These are phyloP conservation scores for Phialophora expanda DNA, from an alignment of 2,329 filamentous ascomycete species.

Conservation along the genomic window DNA sequence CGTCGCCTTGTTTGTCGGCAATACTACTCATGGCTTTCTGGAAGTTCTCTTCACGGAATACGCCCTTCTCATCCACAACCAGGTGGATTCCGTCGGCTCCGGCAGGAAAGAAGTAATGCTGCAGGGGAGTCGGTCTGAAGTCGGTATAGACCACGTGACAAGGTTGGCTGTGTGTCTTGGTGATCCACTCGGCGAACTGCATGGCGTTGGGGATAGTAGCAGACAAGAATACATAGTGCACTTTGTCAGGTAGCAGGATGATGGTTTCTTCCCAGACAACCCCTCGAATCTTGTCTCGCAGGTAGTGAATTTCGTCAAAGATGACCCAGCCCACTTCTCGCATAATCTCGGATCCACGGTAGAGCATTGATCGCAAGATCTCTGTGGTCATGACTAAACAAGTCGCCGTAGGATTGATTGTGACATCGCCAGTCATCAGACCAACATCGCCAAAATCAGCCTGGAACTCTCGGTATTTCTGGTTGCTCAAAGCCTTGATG, in stretches of 20 bases:
- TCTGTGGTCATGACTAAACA: slow-evolving; percentile 99
- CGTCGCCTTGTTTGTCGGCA: slow-evolving; percentile 82
- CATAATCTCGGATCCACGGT: slow-evolving; percentile 98
- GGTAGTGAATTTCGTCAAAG: slow-evolving; percentile 98
- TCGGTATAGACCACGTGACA: slow-evolving; percentile 99
- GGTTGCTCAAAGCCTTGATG: slow-evolving; percentile 98
- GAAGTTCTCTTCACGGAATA: slow-evolving; percentile 97
- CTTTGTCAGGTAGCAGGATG: slow-evolving; percentile 96
- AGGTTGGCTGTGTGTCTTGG: slow-evolving; percentile 94
- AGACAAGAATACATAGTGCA: slow-evolving; percentile 96
- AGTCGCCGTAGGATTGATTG: slow-evolving; percentile 97
- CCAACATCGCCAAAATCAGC: slow-evolving; percentile 96
- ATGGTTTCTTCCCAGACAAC: slow-evolving; percentile 99
- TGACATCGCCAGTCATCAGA: slow-evolving; percentile 98
- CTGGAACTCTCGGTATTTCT: slow-evolving; percentile 96
- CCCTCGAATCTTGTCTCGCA: slow-evolving; percentile 90
- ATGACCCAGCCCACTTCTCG: slow-evolving; percentile 98
- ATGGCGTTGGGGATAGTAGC: slow-evolving; percentile 98
- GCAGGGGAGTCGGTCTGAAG: slow-evolving; percentile 92
- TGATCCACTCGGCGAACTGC: slow-evolving; percentile 99
- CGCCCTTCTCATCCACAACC: slow-evolving; percentile 94
- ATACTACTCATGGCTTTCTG: slow-evolving; percentile 93
- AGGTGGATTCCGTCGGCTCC: slow-evolving; percentile 92
- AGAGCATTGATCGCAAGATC: slow-evolving; percentile 98
- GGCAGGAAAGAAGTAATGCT: slow-evolving; percentile 96